These are phyloP conservation scores for Penicillium steckii DNA, from an alignment of 495 filamentous ascomycete species.

Conservation along the genomic window DNA sequence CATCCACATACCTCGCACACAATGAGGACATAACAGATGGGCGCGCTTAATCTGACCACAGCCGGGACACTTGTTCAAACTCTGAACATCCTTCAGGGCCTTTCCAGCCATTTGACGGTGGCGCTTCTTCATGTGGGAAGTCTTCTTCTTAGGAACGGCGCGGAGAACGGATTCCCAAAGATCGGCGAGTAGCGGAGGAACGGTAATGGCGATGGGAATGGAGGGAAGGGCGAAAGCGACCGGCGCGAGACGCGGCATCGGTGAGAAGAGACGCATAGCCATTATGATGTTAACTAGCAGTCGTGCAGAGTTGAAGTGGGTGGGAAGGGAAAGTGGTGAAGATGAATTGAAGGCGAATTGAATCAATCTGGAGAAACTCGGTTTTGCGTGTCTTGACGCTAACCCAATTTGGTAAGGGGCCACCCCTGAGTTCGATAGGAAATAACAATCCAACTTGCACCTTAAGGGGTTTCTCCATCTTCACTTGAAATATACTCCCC, in stretches of 20 bases:
- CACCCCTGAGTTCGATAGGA: conserved; percentile 42
- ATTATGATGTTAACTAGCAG: conserved; percentile 3
- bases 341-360: neutral
- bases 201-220: conserved; percentile 37
- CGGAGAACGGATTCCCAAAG: conserved; percentile 91
- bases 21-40: conserved; percentile 84
- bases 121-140: conserved; percentile 93
- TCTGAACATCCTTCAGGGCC: conserved; percentile 82
- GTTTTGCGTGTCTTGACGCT: conserved; percentile 29
- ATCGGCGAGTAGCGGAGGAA: conserved; percentile 62
- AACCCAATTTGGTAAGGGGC: conserved; percentile 34
- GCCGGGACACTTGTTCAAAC: conserved; percentile 79
- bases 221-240: conserved; percentile 17
- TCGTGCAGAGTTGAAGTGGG: neutral
- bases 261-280: conserved; percentile 23
- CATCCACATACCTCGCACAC: conserved; percentile 66
- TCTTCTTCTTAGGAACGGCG: conserved; percentile 98
- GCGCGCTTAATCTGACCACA: conserved; percentile 86
- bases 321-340: neutral
- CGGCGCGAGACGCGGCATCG: conserved; percentile 4
- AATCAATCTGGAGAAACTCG: conserved; percentile 11
- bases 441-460: conserved; percentile 29
- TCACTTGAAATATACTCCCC: neutral
- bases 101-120: conserved; percentile 93
- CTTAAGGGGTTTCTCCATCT: conserved; percentile 38